A percentile compares a stretch with the other conserved stretches of the same genome.
Conservation (phyloP, 306 rosid species). For the Vachellia collinsii region DNA sequence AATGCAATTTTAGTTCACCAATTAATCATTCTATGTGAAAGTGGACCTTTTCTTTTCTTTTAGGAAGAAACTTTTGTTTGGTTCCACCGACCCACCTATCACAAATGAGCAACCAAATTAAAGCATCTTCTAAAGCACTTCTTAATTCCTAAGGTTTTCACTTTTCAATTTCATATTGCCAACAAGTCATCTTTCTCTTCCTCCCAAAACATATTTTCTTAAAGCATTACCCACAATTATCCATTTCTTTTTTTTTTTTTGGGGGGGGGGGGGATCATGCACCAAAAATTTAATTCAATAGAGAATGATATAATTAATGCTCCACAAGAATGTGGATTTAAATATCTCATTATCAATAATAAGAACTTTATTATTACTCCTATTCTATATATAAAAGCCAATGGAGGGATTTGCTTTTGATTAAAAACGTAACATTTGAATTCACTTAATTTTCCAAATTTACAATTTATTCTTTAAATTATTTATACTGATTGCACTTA, state of each 20-base stretch:
- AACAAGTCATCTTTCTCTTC: not conserved
- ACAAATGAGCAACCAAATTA: slow-evolving; percentile 4
- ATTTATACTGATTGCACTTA: too few relatives aligned
- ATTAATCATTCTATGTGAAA: not conserved
- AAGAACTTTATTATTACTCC: too few relatives aligned
- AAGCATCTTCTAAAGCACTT: slow-evolving; percentile 13
- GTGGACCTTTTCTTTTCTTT: not conserved
- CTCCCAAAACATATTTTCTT: not conserved
- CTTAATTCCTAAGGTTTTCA: not conserved
- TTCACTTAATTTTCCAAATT: too few relatives aligned
- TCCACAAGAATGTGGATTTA: not conserved
- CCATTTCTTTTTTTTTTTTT: too few relatives aligned
- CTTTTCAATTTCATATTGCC: not conserved
- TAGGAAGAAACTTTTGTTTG: not conserved
- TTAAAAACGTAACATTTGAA: too few relatives aligned
- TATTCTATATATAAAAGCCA: too few relatives aligned
- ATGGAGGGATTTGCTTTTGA: too few relatives aligned
- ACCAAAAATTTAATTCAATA: not conserved
- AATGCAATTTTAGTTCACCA: not conserved
- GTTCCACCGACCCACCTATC: not conserved
- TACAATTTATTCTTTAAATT: too few relatives aligned
- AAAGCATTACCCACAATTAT: not conserved
- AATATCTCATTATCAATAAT: too few relatives aligned
- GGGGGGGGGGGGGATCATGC: not conserved
- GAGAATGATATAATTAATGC: too few relatives aligned